Evolutionary conservation across 2,329 filamentous ascomycete species (phyloP), one percentile per base, ranked within the genome.

Genomic region (Penicillium oxalicum): DNA sequence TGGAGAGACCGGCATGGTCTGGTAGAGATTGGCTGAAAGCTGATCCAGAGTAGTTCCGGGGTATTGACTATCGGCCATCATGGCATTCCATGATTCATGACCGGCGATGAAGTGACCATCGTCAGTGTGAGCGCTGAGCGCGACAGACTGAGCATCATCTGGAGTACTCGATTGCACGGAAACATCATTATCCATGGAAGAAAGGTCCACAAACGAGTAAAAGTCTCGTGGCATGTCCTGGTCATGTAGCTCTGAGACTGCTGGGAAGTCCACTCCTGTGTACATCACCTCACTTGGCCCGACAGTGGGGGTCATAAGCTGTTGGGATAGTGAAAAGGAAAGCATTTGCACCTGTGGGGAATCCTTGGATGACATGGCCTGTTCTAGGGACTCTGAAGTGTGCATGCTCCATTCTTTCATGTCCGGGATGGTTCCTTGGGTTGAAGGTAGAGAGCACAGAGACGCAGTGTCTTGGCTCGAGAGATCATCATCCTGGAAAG

Each of bases 401-500:
- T 61, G 65, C 55, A 71, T 50, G 37, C 61, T 57, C 70, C 70
- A 73, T 44, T 66, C 59, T 54, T 65, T 66, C 49, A 71, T 58
- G 37, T 68, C 68, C 55, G 64, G 63, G 51, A 64, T 51, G 36
- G 53, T 64, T 58, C 64, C 65, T 59, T 60, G 60, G 61, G 54
- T 56, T 58, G 60, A 64, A 50, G 61, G 60, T 48, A 65, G 69
- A 56, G 70, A 70, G 61, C 66, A 69, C 52, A 71, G 64, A 51
- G 69, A 69, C 54, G 70, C 70, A 53, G 56, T 66, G 62, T 70
- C 69, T 59, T 68, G 67, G 60, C 64, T 68, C 47, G 67, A 67
- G 52, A 70, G 60, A 50, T 72, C 69, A 68, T 71, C 66, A 69
- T 72, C 69, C 64, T 70, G 68, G 62, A 63, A 47, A 54, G 60